These are phyloP conservation scores for Neurospora sp. DNA, from an alignment of 495 filamentous ascomycete species.

Conservation along the genomic window DNA sequence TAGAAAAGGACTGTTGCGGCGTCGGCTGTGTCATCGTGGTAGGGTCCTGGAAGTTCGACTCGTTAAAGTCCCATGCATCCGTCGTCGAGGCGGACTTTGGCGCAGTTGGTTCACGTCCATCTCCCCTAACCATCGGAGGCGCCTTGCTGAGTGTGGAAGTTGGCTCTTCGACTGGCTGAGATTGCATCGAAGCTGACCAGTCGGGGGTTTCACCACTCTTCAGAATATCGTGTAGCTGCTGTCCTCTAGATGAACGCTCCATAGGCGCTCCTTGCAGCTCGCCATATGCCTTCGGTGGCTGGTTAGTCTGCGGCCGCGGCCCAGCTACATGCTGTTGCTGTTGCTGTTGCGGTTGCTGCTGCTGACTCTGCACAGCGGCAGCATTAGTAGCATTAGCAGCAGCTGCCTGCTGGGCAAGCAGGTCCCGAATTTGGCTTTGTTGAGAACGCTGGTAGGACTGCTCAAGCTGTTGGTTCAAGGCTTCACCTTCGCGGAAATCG, in stretches of 20 bases:
- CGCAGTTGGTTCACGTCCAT: slow-evolving; percentile 33
- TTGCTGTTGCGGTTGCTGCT: not conserved
- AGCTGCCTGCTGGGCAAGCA: slow-evolving; percentile 31
- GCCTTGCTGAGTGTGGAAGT: slow-evolving; percentile 32
- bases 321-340: slow-evolving; percentile 16
- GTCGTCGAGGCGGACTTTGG: not conserved
- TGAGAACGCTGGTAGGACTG: slow-evolving; percentile 23
- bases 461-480: slow-evolving; percentile 28
- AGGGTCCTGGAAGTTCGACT: slow-evolving; percentile 46
- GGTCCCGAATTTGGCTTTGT: slow-evolving; percentile 21
- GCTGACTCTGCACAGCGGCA: not conserved
- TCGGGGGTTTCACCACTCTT: slow-evolving; percentile 27
- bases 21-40: slow-evolving; percentile 23
- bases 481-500: slow-evolving; percentile 37
- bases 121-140: slow-evolving; percentile 11
- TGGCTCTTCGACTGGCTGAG: slow-evolving; percentile 44
- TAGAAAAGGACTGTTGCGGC: slow-evolving; percentile 28
- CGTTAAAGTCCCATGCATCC: slow-evolving; percentile 91
- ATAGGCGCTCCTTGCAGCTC: slow-evolving; percentile 18
- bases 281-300: slow-evolving; percentile 11
- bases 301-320: slow-evolving; percentile 41
- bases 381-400: slow-evolving; percentile 2
- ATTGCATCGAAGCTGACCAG: slow-evolving; percentile 30
- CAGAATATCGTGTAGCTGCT: slow-evolving; percentile 20
- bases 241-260: slow-evolving; percentile 31